Percentiles rank a stretch among this genome's conserved stretches.
These are phyloP conservation scores for Juglanconis juglandina DNA, from an alignment of 2,329 filamentous ascomycete genomes.

Conservation along the genomic window DNA sequence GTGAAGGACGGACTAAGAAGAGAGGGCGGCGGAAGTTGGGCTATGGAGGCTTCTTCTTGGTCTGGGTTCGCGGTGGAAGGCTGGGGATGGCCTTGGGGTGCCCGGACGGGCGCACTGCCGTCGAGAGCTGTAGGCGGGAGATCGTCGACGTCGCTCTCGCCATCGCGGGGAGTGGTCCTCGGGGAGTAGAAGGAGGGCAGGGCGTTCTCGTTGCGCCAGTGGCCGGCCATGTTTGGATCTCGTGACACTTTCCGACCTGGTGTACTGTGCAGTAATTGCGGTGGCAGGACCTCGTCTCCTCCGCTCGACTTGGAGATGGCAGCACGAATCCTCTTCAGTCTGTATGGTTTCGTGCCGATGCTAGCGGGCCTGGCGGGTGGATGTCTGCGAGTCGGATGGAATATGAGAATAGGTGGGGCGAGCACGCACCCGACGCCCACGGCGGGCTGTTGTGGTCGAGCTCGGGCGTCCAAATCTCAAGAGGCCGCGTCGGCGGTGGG, in stretches of 20 bases:
- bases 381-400: too few relatives aligned
- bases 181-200: constrained; percentile 32
- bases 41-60: constrained; percentile 12
- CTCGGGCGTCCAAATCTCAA: too few relatives aligned
- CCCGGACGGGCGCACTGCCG: constrained; percentile 13
- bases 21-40: constrained; percentile 51
- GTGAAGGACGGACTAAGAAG: constrained; percentile 85
- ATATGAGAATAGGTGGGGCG: too few relatives aligned
- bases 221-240: constrained; percentile 8
- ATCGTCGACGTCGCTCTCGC: constrained; percentile 23
- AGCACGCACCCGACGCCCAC: too few relatives aligned
- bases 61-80: constrained; percentile 10
- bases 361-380: too few relatives aligned
- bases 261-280: neutral
- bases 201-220: neutral
- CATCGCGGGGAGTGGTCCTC: constrained; percentile 17
- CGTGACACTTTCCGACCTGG: neutral
- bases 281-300: too few relatives aligned
- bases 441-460: too few relatives aligned
- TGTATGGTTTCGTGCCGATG: too few relatives aligned
- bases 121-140: constrained; percentile 19
- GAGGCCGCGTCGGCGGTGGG: too few relatives aligned
- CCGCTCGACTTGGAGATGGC: too few relatives aligned
- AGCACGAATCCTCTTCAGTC: too few relatives aligned
- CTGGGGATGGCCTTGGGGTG: neutral